Conservation (phyloP, 192 early-diverging fungal genomes). For the Entomortierella lignicola region DNA sequence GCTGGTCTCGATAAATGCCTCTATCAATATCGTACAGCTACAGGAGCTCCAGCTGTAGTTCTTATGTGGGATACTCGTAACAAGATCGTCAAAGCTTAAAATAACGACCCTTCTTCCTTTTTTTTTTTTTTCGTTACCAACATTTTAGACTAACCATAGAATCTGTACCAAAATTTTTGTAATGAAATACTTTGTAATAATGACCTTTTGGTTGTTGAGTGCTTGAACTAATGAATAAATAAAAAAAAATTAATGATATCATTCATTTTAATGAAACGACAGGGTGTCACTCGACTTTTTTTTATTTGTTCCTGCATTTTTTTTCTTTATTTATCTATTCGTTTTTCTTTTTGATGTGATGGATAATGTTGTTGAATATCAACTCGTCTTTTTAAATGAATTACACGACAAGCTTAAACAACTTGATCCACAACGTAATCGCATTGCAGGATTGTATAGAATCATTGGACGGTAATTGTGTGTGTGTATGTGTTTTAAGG, state of each 20-base stretch:
- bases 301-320: no score
- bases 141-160: no score
- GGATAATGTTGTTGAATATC: slow-evolving; percentile 7
- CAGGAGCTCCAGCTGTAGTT: slow-evolving; percentile 42
- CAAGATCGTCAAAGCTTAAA: neutral
- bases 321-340: no score
- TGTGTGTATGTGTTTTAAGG: no score
- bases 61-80: slow-evolving; percentile 49
- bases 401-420: slow-evolving; percentile 29
- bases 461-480: slow-evolving; percentile 37
- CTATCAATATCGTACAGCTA: slow-evolving; percentile 41
- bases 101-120: neutral
- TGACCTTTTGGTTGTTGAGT: no score
- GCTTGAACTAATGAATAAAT: no score
- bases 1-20: slow-evolving; percentile 35
- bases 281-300: no score
- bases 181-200: no score
- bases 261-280: no score
- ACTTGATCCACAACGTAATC: slow-evolving; percentile 13
- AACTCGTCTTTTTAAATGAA: slow-evolving; percentile 39
- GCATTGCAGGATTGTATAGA: slow-evolving; percentile 19
- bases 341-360: neutral
- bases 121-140: neutral
- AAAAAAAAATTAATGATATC: no score
- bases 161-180: no score